Evolutionary conservation across 306 rosid genomes (phyloP), one percentile per base, ranked within the genome.

Genomic region (Dalbergia oliveri): DNA sequence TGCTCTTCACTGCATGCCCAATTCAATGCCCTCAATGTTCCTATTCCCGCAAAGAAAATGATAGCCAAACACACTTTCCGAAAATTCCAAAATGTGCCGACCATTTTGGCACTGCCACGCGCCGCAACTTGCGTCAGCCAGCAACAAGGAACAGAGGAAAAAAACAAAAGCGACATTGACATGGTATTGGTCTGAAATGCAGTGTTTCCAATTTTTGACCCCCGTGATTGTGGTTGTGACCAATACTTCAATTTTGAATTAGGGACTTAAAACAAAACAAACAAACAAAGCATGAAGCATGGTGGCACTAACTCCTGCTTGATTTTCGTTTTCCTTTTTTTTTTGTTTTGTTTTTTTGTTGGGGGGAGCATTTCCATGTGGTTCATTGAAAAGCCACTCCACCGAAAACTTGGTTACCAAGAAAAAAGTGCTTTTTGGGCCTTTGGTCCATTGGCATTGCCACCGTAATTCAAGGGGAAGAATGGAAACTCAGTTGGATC

Each of bases 381-480:
- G 33, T 66, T 61, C 49, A 26, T 66, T 70, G 49, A n/a, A 45
- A 41, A 16, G 43, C 78, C 73, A 66, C 43, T 49, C 4, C 74
- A 39, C 84, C 81, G 84, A 76, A 73, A 84, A 49, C 79, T 75
- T 57, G 19, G 78, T 67, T 69, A 5, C 13, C 39, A 14, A 26
- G 5, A 59, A 41, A 59, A 41, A 57, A 35, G 74, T 69, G 66
- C 18, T n/a, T 79, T 84, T 74, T 54, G 16, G 23, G 43, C n/a
- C 45, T 79, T 79, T 19, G 61, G 45, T 10, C 53, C 67, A 62
- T 16, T 73, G 33, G 73, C 51, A 15, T 41, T 67, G 41, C 45
- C 78, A 66, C 86, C 83, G 81, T 19, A 79, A 83, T 83, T 60
- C 41, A 57, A 70, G 78, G 83, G 51, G 39, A 23, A 63, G n/a